Conservation (phyloP, 2,329 filamentous ascomycete genomes). For the Acrodontium crateriforme region DNA sequence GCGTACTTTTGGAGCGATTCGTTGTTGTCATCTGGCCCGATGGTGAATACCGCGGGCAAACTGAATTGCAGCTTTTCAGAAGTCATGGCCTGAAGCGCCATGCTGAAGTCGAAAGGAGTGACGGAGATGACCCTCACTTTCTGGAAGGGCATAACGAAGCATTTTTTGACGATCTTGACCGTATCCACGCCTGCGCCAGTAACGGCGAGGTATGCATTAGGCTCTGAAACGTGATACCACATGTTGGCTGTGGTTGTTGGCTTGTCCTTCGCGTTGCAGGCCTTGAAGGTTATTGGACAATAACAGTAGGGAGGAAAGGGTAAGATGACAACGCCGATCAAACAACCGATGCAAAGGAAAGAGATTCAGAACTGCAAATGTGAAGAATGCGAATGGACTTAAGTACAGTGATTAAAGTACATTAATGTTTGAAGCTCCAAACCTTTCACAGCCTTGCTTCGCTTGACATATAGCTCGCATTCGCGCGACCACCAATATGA, state of each 20-base stretch:
- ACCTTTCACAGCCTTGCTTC: too few species aligned
- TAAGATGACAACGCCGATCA: too few species aligned
- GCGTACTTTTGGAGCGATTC: slow-evolving; percentile 69
- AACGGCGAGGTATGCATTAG: slow-evolving; percentile 76
- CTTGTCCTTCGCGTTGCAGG: too few species aligned
- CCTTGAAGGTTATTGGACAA: too few species aligned
- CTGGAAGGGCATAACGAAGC: slow-evolving; percentile 59
- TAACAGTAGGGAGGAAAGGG: too few species aligned
- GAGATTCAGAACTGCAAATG: too few species aligned
- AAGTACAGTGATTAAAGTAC: too few species aligned
- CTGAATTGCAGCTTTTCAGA: slow-evolving; percentile 75
- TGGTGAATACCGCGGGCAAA: slow-evolving; percentile 72
- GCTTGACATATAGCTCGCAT: too few species aligned
- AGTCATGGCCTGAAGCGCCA: slow-evolving; percentile 78
- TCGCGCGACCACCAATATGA: too few species aligned
- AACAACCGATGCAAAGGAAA: too few species aligned
- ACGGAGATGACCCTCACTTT: slow-evolving; percentile 27
- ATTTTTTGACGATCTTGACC: slow-evolving; percentile 66
- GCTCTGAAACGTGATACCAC: slow-evolving; percentile 47
- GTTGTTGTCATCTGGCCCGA: slow-evolving; percentile 60
- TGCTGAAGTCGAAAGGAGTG: slow-evolving; percentile 62
- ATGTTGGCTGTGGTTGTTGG: slow-evolving; percentile 11
- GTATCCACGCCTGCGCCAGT: slow-evolving; percentile 56
- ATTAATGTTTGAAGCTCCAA: too few species aligned
- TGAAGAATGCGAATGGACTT: too few species aligned